A percentile compares a stretch with the other conserved stretches of the same genome.
These are phyloP conservation scores for Penicillium turbatum DNA, from an alignment of 495 filamentous ascomycete species.

Conservation along the genomic window DNA sequence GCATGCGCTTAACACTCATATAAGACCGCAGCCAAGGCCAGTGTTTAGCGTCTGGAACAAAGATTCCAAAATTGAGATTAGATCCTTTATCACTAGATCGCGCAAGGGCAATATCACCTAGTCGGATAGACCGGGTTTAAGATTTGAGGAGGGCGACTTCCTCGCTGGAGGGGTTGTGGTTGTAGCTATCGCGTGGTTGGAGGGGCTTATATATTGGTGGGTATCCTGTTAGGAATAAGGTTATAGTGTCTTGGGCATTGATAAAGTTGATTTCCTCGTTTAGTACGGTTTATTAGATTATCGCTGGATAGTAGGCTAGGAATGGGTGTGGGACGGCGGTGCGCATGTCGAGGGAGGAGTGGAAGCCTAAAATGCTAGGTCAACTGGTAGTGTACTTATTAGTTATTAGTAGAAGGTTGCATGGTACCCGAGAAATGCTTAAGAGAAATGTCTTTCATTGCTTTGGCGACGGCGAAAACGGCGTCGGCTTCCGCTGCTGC, in stretches of 20 bases:
- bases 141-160: neutral
- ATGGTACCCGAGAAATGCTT: conserved; percentile 32
- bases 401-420: too few species aligned
- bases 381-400: neutral
- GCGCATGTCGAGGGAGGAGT: conserved; percentile 25
- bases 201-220: conserved; percentile 15
- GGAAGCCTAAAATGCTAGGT: conserved; percentile 19
- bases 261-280: conserved; percentile 23
- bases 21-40: conserved; percentile 45
- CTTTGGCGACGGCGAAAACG: conserved; percentile 16
- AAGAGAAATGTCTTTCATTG: conserved; percentile 24
- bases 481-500: conserved; percentile 6
- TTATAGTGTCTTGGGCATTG: neutral
- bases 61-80: conserved; percentile 50
- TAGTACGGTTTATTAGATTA: conserved; percentile 22
- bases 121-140: conserved; percentile 9
- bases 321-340: conserved; percentile 29
- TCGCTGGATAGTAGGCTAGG: conserved; percentile 33
- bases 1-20: conserved; percentile 35
- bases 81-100: conserved; percentile 49
- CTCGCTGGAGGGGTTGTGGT: neutral
- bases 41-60: conserved; percentile 29
- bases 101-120: conserved; percentile 40
- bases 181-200: conserved; percentile 17
- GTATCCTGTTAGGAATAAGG: conserved; percentile 14